Percentiles rank a stretch among this genome's conserved stretches.
phyloP scores from a whole-genome alignment of 345 rosid genomes.

The Bruguiera sexangula region DNA sequence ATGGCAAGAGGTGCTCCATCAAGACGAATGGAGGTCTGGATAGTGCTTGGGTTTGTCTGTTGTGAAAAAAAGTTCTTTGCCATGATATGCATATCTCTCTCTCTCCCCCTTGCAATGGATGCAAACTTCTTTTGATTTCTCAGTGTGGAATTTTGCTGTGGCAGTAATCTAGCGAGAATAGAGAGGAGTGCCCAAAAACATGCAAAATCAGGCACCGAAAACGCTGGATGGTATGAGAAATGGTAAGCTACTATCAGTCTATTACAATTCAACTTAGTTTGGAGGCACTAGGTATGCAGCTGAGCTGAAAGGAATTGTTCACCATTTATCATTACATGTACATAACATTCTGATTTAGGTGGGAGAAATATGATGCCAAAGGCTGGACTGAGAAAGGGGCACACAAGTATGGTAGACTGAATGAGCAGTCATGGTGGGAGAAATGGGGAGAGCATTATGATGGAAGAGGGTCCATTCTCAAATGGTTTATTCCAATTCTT shows the following conservation, averaged over 20 bases:
- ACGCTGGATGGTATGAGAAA: conserved; percentile 99
- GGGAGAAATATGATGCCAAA: conserved; percentile 99
- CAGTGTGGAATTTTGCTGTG: conserved; percentile 14
- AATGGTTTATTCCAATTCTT: conserved; percentile 55
- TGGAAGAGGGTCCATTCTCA: conserved; percentile 95
- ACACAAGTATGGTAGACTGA: conserved; percentile 88
- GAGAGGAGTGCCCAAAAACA: conserved; percentile 99
- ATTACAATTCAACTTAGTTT: neutral
- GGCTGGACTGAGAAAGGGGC: conserved; percentile 99
- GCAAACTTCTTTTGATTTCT: conserved; percentile 6
- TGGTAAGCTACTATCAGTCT: conserved; percentile 52
- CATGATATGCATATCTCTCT: neutral
- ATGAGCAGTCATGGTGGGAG: conserved; percentile 99
- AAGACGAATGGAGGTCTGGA: conserved; percentile 96
- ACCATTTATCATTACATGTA: neutral
- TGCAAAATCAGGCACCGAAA: conserved; percentile 89
- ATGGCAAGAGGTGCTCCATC: conserved; percentile 97
- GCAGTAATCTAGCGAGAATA: conserved; percentile 92
- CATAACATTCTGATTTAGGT: conserved; percentile 49
- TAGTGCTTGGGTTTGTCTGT: neutral
- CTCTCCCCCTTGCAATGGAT: conserved; percentile 2
- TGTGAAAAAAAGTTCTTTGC: neutral
- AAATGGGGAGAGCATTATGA: conserved; percentile 99
- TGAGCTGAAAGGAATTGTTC: neutral
- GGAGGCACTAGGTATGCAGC: conserved; percentile 2